Evolutionary conservation across 1,284 basidiomycete species (phyloP), one percentile per base, ranked within the genome.

Genomic region (Trichosporon coremiiforme): DNA sequence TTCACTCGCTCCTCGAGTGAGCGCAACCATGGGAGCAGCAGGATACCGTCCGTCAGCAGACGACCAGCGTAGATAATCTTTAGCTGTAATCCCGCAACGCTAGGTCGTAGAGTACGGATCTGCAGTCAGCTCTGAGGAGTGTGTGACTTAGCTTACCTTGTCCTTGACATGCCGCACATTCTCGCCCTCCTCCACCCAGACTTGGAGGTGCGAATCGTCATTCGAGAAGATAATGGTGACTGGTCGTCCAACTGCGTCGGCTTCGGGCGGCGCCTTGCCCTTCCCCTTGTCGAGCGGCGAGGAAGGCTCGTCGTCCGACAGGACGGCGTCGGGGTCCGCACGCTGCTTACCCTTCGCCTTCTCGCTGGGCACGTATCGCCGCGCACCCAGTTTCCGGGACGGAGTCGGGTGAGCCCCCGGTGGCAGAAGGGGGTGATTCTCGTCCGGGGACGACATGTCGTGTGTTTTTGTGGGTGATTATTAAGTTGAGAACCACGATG

Each of bases 61-160:
- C 93, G 88, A 0, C 94, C 94, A 5, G 92, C 88, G 76, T 95
- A 90, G 76, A 98, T 96, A 66, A 97, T 86, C 45, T 92, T 87
- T 38, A 97, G 85, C 38, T 90, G 87, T 68, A 89, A 86, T 66
- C 88, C 86, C 69, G 85, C 83, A 2, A 94, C 80, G 67, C 89
- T 85, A 3, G 90, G 88, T 41, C 91, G 86, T 67, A 87, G 85
- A 47, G 85, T 80, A 66, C 90, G 88, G 75, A 95, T 93, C 92
- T 95, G 75, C 8, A 1, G 31, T 45, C n/a, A 53, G 53, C 29
- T 31, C 8, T 41, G 38, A 25, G 25, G 25, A 25, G 25, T 25
- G 25, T 25, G 25, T 25, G 25, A 25, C 25, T 25, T 25, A 25
- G 22, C 88, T 66, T 76, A 92, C 92, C 83, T 89, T 87, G 66